A percentile compares a stretch with the other conserved stretches of the same genome.
These are phyloP conservation scores for Scedosporium boydii DNA, from an alignment of 2,329 filamentous ascomycete genomes.

Conservation along the genomic window DNA sequence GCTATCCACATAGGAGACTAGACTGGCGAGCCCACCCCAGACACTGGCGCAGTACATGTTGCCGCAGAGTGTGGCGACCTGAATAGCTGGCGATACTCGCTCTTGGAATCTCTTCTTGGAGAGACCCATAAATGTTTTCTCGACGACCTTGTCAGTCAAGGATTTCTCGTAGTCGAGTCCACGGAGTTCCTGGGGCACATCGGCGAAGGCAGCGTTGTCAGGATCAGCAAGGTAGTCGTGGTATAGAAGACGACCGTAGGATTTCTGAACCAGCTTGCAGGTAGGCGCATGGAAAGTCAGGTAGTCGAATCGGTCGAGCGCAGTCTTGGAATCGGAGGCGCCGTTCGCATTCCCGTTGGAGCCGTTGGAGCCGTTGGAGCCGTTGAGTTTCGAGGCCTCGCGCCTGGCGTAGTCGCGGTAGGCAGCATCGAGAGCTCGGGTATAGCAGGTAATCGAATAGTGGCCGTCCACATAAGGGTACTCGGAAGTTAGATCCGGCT, in stretches of 20 bases:
- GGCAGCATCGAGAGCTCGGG: conserved; percentile 67
- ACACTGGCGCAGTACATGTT: conserved; percentile 64
- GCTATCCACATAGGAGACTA: conserved; percentile 56
- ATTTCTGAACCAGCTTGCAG: conserved; percentile 82
- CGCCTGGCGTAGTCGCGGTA: conserved; percentile 74
- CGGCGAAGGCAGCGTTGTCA: conserved; percentile 56
- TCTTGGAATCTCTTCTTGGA: conserved; percentile 79
- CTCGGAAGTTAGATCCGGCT: conserved; percentile 79
- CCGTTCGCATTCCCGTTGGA: conserved; percentile 24
- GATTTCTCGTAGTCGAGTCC: conserved; percentile 74
- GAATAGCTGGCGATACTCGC: conserved; percentile 62
- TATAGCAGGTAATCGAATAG: conserved; percentile 76
- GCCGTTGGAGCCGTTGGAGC: conserved; percentile 32
- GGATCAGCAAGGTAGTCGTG: conserved; percentile 73
- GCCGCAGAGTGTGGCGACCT: conserved; percentile 68
- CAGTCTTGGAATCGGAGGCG: conserved; percentile 40
- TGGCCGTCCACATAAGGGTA: conserved; percentile 81
- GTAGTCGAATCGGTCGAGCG: conserved; percentile 75
- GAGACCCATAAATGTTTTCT: conserved; percentile 79
- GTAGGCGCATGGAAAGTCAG: conserved; percentile 75
- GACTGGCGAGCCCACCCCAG: conserved; percentile 64
- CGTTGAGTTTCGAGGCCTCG: conserved; percentile 47
- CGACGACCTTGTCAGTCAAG: conserved; percentile 68
- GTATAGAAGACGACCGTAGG: conserved; percentile 74
- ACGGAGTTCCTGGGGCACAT: conserved; percentile 66